Base-by-base conservation (phyloP, 331 rosid genomes). In the Dryas integrifolia region DNA sequence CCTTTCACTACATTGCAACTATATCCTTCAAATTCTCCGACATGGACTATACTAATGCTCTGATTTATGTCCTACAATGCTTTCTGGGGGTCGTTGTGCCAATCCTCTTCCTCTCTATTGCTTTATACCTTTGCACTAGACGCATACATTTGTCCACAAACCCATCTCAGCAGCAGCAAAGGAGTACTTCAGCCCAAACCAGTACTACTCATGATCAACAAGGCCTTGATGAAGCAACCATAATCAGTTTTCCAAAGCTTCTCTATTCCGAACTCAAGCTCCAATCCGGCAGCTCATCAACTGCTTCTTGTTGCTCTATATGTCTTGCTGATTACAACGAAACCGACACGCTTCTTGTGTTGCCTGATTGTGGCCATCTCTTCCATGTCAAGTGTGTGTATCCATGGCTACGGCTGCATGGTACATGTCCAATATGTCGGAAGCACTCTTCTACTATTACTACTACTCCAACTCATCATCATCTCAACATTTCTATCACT, bases 301-400 rank as follows among this genome's bases (percentile, higher is more conserved):
- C 85, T 30, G 43, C 81, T 40, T 46, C 75, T 0, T 45, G 69
- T 40, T 86, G 95, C 73, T 81, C 88, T 4, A 79, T 88, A 26
- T 86, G 91, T 57, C 79, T 88, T 70, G 82, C 67, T 40, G 91
- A 86, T 70, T 88, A 86, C 62, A 75, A 70, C 41, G 85, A 81
- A 6, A 59, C 48, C 1, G 89, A 88, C 14, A 47, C 67, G 78
- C 45, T 88, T 39, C 8, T 84, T 24, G 47, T 86, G 41, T 77
- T 88, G 18, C 88, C 89, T 13, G 77, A 86, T 62, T 88, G 94
- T 68, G 81, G 76, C 48, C 95, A 88, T 49, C 68, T 79, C 38
- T 86, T 82, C 71, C 94, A 86, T 41, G 81, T 39, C 61, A 84
- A 74, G 3, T 88, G 94, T 39, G 58, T 86, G 8, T 80, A 77